Evolutionary conservation across 1,139 yeast genomes (phyloP).

Genomic region (Dujonia santamariae): DNA sequence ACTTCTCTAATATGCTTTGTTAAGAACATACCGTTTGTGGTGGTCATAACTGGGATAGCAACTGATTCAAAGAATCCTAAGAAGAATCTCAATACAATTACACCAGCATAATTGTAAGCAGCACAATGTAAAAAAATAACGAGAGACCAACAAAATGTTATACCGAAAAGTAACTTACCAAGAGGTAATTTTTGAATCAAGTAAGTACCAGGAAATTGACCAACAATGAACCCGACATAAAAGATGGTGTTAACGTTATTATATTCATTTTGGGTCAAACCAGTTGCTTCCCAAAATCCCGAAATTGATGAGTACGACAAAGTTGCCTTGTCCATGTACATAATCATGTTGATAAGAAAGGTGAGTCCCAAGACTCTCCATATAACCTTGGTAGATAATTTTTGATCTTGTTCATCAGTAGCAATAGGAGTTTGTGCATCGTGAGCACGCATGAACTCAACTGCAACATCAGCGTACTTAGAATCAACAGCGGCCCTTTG

Average conservation of each 20-base stretch:
- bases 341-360: conserved; percentile 29
- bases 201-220: conserved; percentile 29
- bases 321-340: conserved; percentile 46
- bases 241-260: conserved; percentile 36
- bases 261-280: conserved; percentile 27
- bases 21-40: conserved; percentile 44
- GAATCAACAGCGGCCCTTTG: conserved; percentile 9
- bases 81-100: conserved; percentile 39
- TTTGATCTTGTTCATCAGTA: conserved; percentile 32
- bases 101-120: conserved; percentile 38
- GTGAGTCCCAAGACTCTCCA: conserved; percentile 30
- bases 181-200: conserved; percentile 32
- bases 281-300: conserved; percentile 39
- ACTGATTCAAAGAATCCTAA: conserved; percentile 45
- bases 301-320: conserved; percentile 40
- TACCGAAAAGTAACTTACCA: conserved; percentile 24
- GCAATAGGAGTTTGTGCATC: conserved; percentile 27
- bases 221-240: conserved; percentile 36
- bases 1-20: conserved; percentile 39
- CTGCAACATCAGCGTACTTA: conserved; percentile 38
- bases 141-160: conserved; percentile 35
- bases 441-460: conserved; percentile 29
- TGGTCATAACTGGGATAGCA: conserved; percentile 34
- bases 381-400: conserved; percentile 28
- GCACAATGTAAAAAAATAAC: conserved; percentile 37